phyloP scores from a whole-genome alignment of 805 yeast species.

The Kuraishia molischiana region DNA sequence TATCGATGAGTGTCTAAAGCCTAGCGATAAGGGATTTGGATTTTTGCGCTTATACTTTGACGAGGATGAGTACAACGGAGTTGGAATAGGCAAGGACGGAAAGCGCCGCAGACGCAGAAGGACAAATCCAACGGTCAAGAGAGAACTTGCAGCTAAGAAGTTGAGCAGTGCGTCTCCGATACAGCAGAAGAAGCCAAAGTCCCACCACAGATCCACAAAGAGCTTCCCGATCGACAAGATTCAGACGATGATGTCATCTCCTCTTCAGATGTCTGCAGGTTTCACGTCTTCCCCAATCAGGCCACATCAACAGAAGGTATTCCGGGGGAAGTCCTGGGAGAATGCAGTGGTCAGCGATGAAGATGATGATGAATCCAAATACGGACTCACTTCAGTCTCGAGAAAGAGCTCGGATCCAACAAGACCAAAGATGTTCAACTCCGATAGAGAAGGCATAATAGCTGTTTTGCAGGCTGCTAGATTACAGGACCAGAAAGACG shows the following conservation, averaged over 20 bases:
- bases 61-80: not conserved
- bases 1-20: conserved; percentile 17
- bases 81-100: not conserved
- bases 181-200: not conserved
- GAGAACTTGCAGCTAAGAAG: no score
- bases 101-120: not conserved
- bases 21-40: conserved; percentile 56
- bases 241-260: no score
- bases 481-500: conserved; percentile 1
- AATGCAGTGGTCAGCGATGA: conserved; percentile 2
- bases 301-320: no score
- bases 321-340: conserved; percentile 1
- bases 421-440: conserved; percentile 1
- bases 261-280: no score
- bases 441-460: conserved; percentile 1
- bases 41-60: conserved; percentile 32
- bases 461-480: conserved; percentile 2
- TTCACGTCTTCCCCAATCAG: no score
- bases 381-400: no score
- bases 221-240: not conserved
- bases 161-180: not conserved
- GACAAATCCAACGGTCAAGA: no score
- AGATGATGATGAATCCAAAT: no score
- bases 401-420: not conserved
- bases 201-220: conserved; percentile 1